These are phyloP conservation scores for Paramecium sexaurelia DNA, from an alignment of 73 alveolate species.

Conservation along the genomic window DNA sequence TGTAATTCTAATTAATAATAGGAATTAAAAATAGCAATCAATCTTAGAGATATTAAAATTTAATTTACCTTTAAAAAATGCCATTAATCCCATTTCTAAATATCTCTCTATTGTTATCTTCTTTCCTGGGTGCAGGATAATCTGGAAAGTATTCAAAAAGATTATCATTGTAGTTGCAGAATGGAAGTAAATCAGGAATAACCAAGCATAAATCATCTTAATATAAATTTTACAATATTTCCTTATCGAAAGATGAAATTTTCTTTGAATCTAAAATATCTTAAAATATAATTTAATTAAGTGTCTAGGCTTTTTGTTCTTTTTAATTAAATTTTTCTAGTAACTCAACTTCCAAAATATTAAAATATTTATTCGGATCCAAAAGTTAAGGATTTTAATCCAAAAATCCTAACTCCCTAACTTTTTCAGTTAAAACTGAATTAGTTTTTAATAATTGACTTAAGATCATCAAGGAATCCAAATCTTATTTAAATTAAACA, in stretches of 20 bases:
- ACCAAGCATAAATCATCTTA: background rate
- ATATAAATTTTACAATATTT: background rate
- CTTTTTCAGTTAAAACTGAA: background rate
- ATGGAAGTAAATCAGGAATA: background rate
- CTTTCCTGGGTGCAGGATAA: background rate
- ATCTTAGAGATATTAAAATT: background rate
- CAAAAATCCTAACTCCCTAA: background rate
- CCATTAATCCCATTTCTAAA: conserved; percentile 9
- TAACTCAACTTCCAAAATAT: background rate
- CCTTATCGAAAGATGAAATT: background rate
- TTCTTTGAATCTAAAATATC: background rate
- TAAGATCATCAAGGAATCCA: background rate
- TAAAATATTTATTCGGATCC: background rate
- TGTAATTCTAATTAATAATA: background rate
- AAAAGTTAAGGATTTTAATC: background rate
- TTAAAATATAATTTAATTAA: background rate
- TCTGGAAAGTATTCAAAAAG: background rate
- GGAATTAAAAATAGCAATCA: background rate
- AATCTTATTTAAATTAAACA: conserved; percentile 1
- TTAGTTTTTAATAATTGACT: background rate
- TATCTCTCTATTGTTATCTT: background rate
- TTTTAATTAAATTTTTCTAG: background rate
- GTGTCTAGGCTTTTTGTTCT: background rate
- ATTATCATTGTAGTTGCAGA: background rate
- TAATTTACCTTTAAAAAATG: background rate